phyloP scores from a whole-genome alignment of 1,284 basidiomycete species.

The Entoloma clypeatum region DNA sequence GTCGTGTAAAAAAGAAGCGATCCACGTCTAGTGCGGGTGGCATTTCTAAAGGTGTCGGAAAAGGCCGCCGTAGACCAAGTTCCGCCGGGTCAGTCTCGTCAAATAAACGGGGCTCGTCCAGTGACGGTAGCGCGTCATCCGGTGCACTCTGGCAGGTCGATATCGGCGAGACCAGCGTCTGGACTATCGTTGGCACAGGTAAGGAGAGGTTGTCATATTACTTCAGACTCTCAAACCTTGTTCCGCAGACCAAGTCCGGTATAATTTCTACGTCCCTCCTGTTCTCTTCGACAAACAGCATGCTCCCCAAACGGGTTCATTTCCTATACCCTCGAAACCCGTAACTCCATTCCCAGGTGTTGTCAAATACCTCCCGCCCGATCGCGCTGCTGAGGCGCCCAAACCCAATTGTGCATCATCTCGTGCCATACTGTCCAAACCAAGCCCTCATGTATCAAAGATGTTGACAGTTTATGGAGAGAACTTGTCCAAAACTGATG shows the following conservation, averaged over 20 bases:
- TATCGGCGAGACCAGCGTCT: conserved; percentile 86
- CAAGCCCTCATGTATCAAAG: conserved; percentile 65
- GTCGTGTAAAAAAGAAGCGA: conserved; percentile 77
- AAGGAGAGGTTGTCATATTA: conserved; percentile 23
- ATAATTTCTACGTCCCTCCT: conserved; percentile 92
- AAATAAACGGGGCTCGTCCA: conserved; percentile 56
- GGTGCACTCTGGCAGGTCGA: conserved; percentile 85
- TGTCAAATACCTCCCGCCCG: conserved; percentile 82
- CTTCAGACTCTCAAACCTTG: conserved; percentile 16
- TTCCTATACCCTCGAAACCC: conserved; percentile 75
- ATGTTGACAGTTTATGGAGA: conserved; percentile 88
- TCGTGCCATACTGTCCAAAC: conserved; percentile 66
- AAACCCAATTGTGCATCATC: conserved; percentile 62
- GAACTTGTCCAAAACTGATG: conserved; percentile 80
- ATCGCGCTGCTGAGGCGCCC: conserved; percentile 70
- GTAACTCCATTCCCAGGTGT: conserved; percentile 84
- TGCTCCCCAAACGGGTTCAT: conserved; percentile 58
- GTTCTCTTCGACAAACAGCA: conserved; percentile 75
- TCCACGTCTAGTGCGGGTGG: conserved; percentile 70
- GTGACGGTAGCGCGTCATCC: conserved; percentile 64
- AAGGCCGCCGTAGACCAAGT: conserved; percentile 66
- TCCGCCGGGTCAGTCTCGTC: conserved; percentile 71
- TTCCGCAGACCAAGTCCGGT: conserved; percentile 71
- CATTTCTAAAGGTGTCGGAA: conserved; percentile 54
- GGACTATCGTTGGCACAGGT: conserved; percentile 92